Evolutionary conservation across 768 basidiomycete genomes (phyloP), one percentile per base, ranked within the genome.

Genomic region (Boletus tomentosulus): DNA sequence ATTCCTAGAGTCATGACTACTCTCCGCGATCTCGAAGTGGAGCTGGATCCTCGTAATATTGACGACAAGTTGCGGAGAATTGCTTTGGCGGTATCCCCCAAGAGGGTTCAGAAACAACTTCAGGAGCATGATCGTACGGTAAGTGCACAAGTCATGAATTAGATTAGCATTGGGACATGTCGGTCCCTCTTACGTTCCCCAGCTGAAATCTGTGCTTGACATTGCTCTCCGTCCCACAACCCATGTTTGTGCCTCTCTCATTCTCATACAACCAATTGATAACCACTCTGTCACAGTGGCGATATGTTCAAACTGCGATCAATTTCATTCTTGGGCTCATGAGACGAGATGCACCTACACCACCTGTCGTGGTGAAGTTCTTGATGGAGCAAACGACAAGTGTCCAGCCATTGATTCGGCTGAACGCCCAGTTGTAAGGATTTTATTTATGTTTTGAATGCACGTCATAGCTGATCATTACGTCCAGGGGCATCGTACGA

Each of bases 261-360:
- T 33, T 57, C 28, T 54, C 30, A 47, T 49, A 3, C 28, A 49
- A 5, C 12, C 15, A 25, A 46, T 39, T 46, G 50, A 65, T 55
- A 51, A 56, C 16, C 19, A 47, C 43, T 30, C 53, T 54, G 11
- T 62, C 13, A n/a, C 59, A 92, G 89, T 92, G 89, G 89, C 78
- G 89, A 72, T 92, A 92, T 67, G 76, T 84, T 0, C 85, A 90
- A 74, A 84, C 83, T 60, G 85, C 89, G 8, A 68, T 76, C 30
- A 79, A 78, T 33, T 85, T 88, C 63, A 66, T 91, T 43, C 73
- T 72, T 30, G 75, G 78, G 37, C 74, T 90, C 30, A 73, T 90
- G 50, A 79, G 85, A 61, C 76, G 88, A 64, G 87, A 92, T 61
- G 66, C 70, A 28, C 70, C 77, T 10, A 75, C 81, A 16, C 66